A percentile compares a stretch with the other conserved stretches of the same genome.
phyloP scores from a whole-genome alignment of 805 yeast species.

The Wickerhamiella australiensis region DNA sequence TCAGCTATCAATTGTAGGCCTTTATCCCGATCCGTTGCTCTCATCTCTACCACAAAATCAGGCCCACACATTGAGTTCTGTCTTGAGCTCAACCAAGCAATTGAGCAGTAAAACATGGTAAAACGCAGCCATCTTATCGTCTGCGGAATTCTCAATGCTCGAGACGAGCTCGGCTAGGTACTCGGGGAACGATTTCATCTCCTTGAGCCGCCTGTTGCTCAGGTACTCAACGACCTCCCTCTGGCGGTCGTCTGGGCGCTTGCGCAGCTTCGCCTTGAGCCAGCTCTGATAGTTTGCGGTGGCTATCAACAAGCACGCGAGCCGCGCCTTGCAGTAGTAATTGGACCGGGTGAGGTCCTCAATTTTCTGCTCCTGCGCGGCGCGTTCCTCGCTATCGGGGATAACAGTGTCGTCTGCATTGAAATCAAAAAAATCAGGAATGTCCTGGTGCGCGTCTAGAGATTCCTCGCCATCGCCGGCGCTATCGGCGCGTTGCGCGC shows the following conservation, averaged over 20 bases:
- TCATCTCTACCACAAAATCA: no score
- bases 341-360: neutral
- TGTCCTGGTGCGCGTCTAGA: neutral
- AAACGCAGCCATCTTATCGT: neutral
- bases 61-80: neutral
- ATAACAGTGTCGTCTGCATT: neutral
- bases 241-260: neutral
- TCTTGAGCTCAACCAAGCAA: neutral
- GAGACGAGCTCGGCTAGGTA: neutral
- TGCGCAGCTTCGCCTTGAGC: neutral
- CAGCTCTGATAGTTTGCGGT: constrained; percentile 2
- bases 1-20: no score
- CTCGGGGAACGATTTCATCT: neutral
- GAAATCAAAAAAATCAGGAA: neutral
- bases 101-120: neutral
- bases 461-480: neutral
- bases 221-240: neutral
- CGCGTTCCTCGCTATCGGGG: neutral
- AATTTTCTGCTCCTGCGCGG: neutral
- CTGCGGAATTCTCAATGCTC: neutral
- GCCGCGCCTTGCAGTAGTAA: constrained; percentile 1
- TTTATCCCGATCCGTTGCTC: no score
- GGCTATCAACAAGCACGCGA: neutral
- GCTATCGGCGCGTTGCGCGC: neutral
- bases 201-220: neutral